These are phyloP conservation scores for Cercospora zeina DNA, from an alignment of 2,329 filamentous ascomycete genomes.

Conservation along the genomic window DNA sequence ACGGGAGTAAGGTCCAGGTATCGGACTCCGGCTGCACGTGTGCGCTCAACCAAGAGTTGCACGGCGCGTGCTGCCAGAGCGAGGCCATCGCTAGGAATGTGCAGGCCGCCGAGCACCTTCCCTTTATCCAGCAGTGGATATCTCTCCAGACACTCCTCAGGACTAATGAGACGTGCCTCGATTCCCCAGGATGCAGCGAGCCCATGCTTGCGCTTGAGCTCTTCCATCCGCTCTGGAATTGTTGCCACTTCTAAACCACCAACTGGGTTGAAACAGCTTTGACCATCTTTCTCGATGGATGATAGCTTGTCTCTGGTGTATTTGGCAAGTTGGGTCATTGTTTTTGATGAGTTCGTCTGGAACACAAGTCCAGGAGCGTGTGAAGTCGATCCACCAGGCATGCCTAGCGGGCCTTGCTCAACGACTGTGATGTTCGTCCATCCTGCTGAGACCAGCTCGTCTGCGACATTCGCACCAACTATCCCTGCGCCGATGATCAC, in stretches of 20 bases:
- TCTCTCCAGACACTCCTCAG: slow-evolving; percentile 54
- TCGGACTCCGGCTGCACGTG: slow-evolving; percentile 57
- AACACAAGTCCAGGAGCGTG: slow-evolving; percentile 66
- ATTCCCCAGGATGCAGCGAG: slow-evolving; percentile 64
- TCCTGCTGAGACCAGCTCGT: slow-evolving; percentile 63
- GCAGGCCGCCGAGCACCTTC: slow-evolving; percentile 57
- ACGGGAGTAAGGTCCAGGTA: slow-evolving; percentile 60
- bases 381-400: slow-evolving; percentile 66
- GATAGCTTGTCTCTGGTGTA: slow-evolving; percentile 64
- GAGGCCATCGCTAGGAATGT: slow-evolving; percentile 62
- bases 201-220: slow-evolving; percentile 63
- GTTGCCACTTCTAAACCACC: slow-evolving; percentile 65
- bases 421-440: slow-evolving; percentile 65
- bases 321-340: slow-evolving; percentile 59
- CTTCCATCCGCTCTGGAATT: slow-evolving; percentile 58
- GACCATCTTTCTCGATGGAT: slow-evolving; percentile 52
- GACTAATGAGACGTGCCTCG: slow-evolving; percentile 54
- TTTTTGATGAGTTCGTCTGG: slow-evolving; percentile 60
- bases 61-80: slow-evolving; percentile 63
- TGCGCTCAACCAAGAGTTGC: slow-evolving; percentile 61
- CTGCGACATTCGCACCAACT: slow-evolving; percentile 63
- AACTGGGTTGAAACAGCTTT: slow-evolving; percentile 62
- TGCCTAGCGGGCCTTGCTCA: slow-evolving; percentile 62
- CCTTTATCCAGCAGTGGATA: slow-evolving; percentile 56
- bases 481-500: slow-evolving; percentile 66